Percentiles rank a stretch among this genome's conserved stretches.
Evolutionary conservation across 768 basidiomycete species (phyloP).

Genomic region (Saitozyma sp.): DNA sequence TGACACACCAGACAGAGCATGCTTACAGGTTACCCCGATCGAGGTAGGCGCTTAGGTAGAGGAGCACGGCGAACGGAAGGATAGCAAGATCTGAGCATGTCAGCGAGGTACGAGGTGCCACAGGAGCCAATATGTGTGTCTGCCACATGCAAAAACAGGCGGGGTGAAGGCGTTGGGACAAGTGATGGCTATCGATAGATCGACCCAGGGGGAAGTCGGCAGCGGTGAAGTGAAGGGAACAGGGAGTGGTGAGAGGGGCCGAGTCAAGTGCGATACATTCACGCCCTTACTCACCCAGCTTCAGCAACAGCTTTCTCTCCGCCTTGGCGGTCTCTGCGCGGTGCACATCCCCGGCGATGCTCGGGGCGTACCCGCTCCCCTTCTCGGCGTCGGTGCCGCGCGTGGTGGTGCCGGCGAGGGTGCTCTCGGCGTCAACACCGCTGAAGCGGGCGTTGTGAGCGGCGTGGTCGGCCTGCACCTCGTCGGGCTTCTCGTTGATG

Average conservation of each 20-base stretch:
- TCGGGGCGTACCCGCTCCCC: slow-evolving; percentile 27
- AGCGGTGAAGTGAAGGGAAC: no score
- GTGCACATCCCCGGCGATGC: slow-evolving; percentile 13
- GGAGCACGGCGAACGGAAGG: slow-evolving; percentile 53
- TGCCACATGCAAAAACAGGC: background rate
- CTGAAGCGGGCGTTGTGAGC: background rate
- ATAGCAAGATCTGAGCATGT: slow-evolving; percentile 46
- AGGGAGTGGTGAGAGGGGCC: no score
- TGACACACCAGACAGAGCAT: slow-evolving; percentile 3
- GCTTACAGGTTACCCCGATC: slow-evolving; percentile 53
- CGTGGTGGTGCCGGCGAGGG: slow-evolving; percentile 17
- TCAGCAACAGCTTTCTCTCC: slow-evolving; percentile 34
- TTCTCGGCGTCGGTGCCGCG: slow-evolving; percentile 35
- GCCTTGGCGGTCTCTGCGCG: slow-evolving; percentile 23
- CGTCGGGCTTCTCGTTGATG: slow-evolving; percentile 14
- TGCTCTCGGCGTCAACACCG: background rate
- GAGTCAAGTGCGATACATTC: no score
- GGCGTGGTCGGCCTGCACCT: background rate
- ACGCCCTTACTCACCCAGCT: slow-evolving; percentile 35
- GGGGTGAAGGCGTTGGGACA: background rate
- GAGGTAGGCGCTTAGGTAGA: slow-evolving; percentile 55
- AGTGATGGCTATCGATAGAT: no score
- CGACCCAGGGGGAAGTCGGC: no score
- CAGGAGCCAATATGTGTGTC: no score
- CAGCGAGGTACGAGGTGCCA: background rate